Conservation (phyloP, 164 flowering plant species). For the Stephania cephalantha region DNA sequence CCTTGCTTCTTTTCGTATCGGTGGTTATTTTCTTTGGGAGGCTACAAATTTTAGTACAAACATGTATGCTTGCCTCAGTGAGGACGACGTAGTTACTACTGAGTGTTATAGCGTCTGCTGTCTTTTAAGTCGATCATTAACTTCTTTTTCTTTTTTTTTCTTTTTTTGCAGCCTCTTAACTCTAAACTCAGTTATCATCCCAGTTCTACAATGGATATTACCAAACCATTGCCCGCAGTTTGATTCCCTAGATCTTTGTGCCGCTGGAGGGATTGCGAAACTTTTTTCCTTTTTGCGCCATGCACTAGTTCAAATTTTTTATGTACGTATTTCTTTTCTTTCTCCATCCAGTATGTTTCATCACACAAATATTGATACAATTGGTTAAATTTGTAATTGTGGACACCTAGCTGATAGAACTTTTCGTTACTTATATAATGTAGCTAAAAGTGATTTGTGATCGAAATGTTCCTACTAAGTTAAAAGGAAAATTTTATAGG, state of each 20-base stretch:
- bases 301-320: conserved; percentile 57
- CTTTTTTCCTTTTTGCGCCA: conserved; percentile 44
- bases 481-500: no score
- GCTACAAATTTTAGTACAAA: neutral
- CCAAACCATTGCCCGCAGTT: conserved; percentile 47
- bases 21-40: no score
- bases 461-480: no score
- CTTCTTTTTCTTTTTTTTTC: conserved; percentile 4
- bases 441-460: no score
- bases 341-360: neutral
- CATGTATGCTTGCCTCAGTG: neutral
- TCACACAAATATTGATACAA: no score
- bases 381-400: no score
- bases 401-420: no score
- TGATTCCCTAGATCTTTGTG: conserved; percentile 33
- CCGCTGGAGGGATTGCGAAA: conserved; percentile 31
- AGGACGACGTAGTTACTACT: neutral
- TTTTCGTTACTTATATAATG: no score
- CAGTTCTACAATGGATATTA: conserved; percentile 60
- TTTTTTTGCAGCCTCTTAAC: conserved; percentile 51
- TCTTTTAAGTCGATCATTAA: neutral
- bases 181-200: conserved; percentile 56
- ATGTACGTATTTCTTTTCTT: conserved; percentile 47
- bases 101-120: neutral
- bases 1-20: no score